Conservation (phyloP, 306 rosid species). For the Castanopsis chinensis region DNA sequence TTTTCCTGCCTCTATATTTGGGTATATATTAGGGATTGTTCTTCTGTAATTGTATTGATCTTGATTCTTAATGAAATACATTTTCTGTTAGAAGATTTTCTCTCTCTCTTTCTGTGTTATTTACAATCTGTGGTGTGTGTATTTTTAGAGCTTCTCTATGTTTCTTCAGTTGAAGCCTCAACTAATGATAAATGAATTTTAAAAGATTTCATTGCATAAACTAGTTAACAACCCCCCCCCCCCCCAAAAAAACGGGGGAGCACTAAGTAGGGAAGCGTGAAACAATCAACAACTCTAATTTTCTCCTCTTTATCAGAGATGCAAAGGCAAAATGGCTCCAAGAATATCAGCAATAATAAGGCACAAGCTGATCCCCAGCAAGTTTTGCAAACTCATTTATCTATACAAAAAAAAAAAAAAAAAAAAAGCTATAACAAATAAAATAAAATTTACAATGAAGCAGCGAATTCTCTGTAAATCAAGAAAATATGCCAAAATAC, state of each 20-base stretch:
- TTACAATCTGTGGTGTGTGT: too few species aligned
- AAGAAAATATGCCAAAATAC: not conserved
- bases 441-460: constrained; percentile 7
- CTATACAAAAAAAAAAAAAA: constrained; percentile 49
- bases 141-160: too few species aligned
- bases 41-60: too few species aligned
- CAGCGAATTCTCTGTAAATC: not conserved
- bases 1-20: too few species aligned
- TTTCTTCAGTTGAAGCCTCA: too few species aligned
- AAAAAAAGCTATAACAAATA: constrained; percentile 10
- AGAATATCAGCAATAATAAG: constrained; percentile 93
- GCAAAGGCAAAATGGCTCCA: constrained; percentile 95
- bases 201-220: not conserved
- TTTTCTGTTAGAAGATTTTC: too few species aligned
- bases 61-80: too few species aligned
- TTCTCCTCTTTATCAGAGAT: constrained; percentile 99
- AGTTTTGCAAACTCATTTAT: constrained; percentile 94
- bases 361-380: constrained; percentile 98
- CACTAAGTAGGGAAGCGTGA: constrained; percentile 6
- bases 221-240: not conserved
- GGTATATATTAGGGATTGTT: too few species aligned
- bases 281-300: constrained; percentile 83
- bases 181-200: too few species aligned
- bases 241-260: not conserved
- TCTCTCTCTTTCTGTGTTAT: too few species aligned